Evolutionary conservation across 108 stramenopile species (phyloP), one percentile per base, ranked within the genome.

Genomic region (Aurantiochytrium sp.): DNA sequence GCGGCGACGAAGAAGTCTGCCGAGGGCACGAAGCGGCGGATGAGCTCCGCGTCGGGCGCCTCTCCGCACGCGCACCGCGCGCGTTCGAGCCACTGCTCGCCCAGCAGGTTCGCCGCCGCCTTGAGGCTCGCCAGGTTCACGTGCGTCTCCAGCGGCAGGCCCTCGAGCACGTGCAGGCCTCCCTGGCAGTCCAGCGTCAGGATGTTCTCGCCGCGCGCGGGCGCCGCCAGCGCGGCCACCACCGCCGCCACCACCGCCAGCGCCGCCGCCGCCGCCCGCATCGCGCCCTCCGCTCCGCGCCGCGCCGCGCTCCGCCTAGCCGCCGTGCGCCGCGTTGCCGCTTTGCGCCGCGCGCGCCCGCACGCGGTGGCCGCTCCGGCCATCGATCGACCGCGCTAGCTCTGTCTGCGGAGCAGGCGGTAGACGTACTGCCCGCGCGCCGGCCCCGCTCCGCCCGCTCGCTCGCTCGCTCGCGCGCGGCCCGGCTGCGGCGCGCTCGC

Each of bases 181-280:
- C 76, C 76, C n/a, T 83, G 10, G 76, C 76, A 83, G 51, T 53
- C 51, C 76, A 83, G n/a, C 76, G 76, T 83, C 19, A 83, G 4
- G 2, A 83, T 2, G 28, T 35, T 47, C 64, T 14, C 25, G 16
- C 6, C 18, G 42, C 21, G 25, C 25, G 18, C 18, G 10, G 35
- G 21, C 21, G 2, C 42, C 64, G 64, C 64, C 35, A 42, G 35
- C 21, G 0, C 35, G 3, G n/a, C 35, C 14, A 64, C 60, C 35
- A n/a, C 4, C 23, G 64, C 64, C 21, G n/a, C 64, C 21, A 42
- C 64, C 64, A 18, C 64, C 64, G 64, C 25, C 21, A 28, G 21
- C 25, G 42, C 64, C 64, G 55, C 55, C 35, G 35, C 35, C 35
- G 35, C 35, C 35, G 35, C 28, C 28, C 28, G 28, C 28, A 28